Conservation (phyloP, 2,329 filamentous ascomycete species). For the Chaetomium sp. region DNA sequence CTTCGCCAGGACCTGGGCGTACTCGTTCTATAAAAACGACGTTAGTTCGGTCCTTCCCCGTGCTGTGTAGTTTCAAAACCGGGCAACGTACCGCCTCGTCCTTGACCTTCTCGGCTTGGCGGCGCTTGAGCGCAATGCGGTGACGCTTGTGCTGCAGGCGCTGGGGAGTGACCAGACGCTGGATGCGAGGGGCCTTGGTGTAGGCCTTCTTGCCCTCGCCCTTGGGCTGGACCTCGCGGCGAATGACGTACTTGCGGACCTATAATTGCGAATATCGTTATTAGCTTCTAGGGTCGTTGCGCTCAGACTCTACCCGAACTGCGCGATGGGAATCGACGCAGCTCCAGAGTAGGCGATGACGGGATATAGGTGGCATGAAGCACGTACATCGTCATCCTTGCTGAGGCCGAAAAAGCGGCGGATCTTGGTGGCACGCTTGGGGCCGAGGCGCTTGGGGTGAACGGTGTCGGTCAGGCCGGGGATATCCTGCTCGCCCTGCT, state of each 20-base stretch:
- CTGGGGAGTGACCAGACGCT: conserved; percentile 98
- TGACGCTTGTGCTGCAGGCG: conserved; percentile 99
- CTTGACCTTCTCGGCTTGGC: conserved; percentile 93
- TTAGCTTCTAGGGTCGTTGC: conserved; percentile 28
- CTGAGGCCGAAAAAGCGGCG: conserved; percentile 98
- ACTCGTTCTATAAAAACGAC: conserved; percentile 69
- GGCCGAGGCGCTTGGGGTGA: conserved; percentile 97
- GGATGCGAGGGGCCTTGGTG: conserved; percentile 99
- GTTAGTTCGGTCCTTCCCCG: conserved; percentile 29
- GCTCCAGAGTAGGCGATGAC: conserved; percentile 65
- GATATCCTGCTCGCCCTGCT: conserved; percentile 93
- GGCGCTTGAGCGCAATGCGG: conserved; percentile 95
- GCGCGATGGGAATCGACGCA: conserved; percentile 37
- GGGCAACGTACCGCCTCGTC: conserved; percentile 75
- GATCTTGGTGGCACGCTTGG: conserved; percentile 99
- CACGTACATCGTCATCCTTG: conserved; percentile 99
- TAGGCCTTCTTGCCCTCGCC: conserved; percentile 95
- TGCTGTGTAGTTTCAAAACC: background rate
- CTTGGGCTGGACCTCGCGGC: conserved; percentile 95
- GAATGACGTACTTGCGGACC: conserved; percentile 99
- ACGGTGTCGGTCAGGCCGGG: conserved; percentile 96
- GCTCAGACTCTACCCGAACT: conserved; percentile 57
- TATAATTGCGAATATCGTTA: conserved; percentile 43
- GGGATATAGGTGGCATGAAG: conserved; percentile 45
- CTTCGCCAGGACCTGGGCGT: conserved; percentile 92